Evolutionary conservation across 2,329 filamentous ascomycete genomes (phyloP), one percentile per base, ranked within the genome.

Genomic region (Cytospora leucostoma): DNA sequence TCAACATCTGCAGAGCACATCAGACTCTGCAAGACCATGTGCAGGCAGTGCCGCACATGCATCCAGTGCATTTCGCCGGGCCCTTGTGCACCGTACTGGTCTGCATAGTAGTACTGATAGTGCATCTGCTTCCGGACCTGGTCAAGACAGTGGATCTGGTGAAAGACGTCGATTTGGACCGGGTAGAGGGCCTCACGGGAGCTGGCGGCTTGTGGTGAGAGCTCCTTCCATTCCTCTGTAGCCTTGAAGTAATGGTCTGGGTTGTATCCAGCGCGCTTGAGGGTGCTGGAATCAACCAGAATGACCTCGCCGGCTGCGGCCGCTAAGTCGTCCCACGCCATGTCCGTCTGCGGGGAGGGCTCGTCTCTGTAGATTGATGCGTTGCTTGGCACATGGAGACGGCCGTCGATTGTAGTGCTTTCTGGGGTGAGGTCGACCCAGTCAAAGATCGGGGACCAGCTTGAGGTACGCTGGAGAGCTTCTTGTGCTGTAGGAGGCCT

Each of bases 101-200:
- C 54, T 15, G 54, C 44, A 54, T 58, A 58, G 40, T 62, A 37
- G 49, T 62, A 51, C 12, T 58, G 34, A 21, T 49, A 35, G 60
- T 57, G 32, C 37, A 62, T 47, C 4, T 35, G 51, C 60, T 62
- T 62, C 6, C 54, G 60, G n/a, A 62, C 33, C 19, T 54, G 33
- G 35, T 62, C 57, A 34, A 62, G 60, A n/a, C 60, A 62, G 54
- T 62, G 60, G 17, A 62, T 33, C 44, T 62, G 60, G 54, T 62
- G 60, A 19, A 62, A 62, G 35, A 49, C 60, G 32, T 62, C 60
- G 47, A 62, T 62, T 32, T 52, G 49, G 4, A 52, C 49, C 21
- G 49, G 49, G 49, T 32, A 52, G 10, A 52, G 49, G 49, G 27
- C 49, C 21, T 7, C 21, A 27, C 27, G 27, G 27, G 27, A 27